Conservation (phyloP, 2,329 filamentous ascomycete genomes). For the Helicocarpus griseus region DNA sequence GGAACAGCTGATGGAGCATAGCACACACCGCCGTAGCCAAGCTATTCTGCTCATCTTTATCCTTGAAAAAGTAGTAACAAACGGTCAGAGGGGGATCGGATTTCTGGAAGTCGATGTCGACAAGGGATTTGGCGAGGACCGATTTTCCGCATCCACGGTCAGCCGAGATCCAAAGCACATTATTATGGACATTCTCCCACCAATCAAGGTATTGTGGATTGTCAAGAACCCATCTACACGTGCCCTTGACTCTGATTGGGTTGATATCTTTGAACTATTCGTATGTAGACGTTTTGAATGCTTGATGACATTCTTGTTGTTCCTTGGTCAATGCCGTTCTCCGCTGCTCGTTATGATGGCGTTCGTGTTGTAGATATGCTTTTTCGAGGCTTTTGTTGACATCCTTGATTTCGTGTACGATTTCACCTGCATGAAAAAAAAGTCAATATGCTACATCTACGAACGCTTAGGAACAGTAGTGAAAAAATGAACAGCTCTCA, state of each 20-base stretch:
- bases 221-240: slow-evolving; percentile 27
- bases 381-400: not conserved
- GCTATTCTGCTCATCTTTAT: slow-evolving; percentile 25
- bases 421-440: not conserved
- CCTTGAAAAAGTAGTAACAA: slow-evolving; percentile 34
- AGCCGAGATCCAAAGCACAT: slow-evolving; percentile 32
- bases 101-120: slow-evolving; percentile 21
- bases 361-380: not conserved
- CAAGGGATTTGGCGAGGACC: slow-evolving; percentile 26
- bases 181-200: slow-evolving; percentile 13
- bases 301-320: slow-evolving; percentile 16
- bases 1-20: slow-evolving; percentile 30
- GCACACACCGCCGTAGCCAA: slow-evolving; percentile 24
- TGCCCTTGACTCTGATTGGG: slow-evolving; percentile 19
- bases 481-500: not conserved
- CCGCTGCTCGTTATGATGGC: not conserved
- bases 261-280: slow-evolving; percentile 24
- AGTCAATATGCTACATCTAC: too few relatives aligned
- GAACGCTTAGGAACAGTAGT: too few relatives aligned
- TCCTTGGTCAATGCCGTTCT: not conserved
- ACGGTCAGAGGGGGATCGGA: slow-evolving; percentile 12
- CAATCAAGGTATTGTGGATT: slow-evolving; percentile 20
- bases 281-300: slow-evolving; percentile 21
- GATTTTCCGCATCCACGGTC: slow-evolving; percentile 35
- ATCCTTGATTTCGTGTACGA: not conserved